Base-by-base conservation (phyloP, 306 rosid genomes). In the Fagus crenata region DNA sequence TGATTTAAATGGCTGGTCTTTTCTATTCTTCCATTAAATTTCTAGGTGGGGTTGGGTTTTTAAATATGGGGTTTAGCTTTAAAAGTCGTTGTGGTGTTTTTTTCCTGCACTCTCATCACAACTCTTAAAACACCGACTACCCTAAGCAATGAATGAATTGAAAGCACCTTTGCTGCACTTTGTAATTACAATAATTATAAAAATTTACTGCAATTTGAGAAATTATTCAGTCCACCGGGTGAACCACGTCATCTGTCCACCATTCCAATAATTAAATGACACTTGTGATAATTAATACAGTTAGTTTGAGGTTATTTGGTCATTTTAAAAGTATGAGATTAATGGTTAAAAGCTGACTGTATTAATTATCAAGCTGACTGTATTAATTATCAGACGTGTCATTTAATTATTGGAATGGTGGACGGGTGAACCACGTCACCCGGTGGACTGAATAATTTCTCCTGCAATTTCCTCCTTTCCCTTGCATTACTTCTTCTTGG, bases 141-240 rank as follows among this genome's bases (percentile, higher is more conserved):
- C 70, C 63, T 69, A 73, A 72, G 90, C 88, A 92, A 88, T 91
- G 94, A 89, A 89, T 92, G 93, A 87, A 80, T 46, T 46, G 51
- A 46, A 46, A 7, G 78, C 88, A 85, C 84, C 75, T 84, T 69
- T 74, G 43, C 87, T 89, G 90, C 87, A 77, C 77, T 80, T 78
- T 81, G 85, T 73, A 86, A 85, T 86, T 79, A 86, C 86, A 77
- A 86, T 89, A 22, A 22, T 22, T 22, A 22, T 22, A 22, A 22
- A 22, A 22, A 89, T 87, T 90, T 84, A 92, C 92, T 89, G 53
- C 92, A n/a, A n/a, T n/a, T n/a, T n/a, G n/a, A n/a, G n/a, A n/a
- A n/a, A n/a, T n/a, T n/a, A n/a, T n/a, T n/a, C n/a, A n/a, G n/a
- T n/a, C n/a, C n/a, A n/a, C n/a, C n/a, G n/a, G n/a, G n/a, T n/a